Evolutionary conservation across 2,329 filamentous ascomycete species (phyloP).

Genomic region (Penicillium sp.): DNA sequence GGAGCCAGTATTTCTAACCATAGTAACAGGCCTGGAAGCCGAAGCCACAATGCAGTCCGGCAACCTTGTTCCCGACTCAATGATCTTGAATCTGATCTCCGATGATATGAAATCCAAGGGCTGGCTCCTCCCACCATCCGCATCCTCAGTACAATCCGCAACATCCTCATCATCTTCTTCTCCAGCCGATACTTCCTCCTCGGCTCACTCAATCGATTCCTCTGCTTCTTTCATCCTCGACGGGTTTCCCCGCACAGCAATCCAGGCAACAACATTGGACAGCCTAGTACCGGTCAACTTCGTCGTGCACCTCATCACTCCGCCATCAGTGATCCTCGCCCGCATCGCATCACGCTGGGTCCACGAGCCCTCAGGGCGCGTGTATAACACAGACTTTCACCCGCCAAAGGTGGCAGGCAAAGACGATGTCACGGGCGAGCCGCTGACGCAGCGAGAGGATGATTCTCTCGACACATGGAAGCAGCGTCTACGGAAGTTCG

Average conservation of each 20-base stretch:
- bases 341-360: slow-evolving; percentile 92
- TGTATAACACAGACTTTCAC: slow-evolving; percentile 95
- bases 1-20: slow-evolving; percentile 7
- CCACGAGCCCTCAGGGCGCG: slow-evolving; percentile 82
- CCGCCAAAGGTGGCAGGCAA: slow-evolving; percentile 74
- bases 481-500: slow-evolving; percentile 75
- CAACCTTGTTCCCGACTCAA: slow-evolving; percentile 82
- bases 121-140: slow-evolving; percentile 65
- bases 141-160: slow-evolving; percentile 1
- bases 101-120: slow-evolving; percentile 82
- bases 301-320: slow-evolving; percentile 82
- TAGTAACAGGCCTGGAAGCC: slow-evolving; percentile 74
- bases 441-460: slow-evolving; percentile 76
- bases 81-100: slow-evolving; percentile 90
- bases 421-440: slow-evolving; percentile 90
- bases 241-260: slow-evolving; percentile 86
- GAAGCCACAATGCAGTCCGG: slow-evolving; percentile 85
- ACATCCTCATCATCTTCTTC: slow-evolving; percentile 4
- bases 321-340: slow-evolving; percentile 79
- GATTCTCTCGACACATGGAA: slow-evolving; percentile 87
- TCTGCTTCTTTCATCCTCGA: slow-evolving; percentile 91
- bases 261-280: slow-evolving; percentile 76
- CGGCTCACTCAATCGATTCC: slow-evolving; percentile 60
- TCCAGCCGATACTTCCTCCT: slow-evolving; percentile 19
- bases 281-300: slow-evolving; percentile 89